phyloP scores from a whole-genome alignment of 352 stramenopile species.

The Phytophthora aleatoria region DNA sequence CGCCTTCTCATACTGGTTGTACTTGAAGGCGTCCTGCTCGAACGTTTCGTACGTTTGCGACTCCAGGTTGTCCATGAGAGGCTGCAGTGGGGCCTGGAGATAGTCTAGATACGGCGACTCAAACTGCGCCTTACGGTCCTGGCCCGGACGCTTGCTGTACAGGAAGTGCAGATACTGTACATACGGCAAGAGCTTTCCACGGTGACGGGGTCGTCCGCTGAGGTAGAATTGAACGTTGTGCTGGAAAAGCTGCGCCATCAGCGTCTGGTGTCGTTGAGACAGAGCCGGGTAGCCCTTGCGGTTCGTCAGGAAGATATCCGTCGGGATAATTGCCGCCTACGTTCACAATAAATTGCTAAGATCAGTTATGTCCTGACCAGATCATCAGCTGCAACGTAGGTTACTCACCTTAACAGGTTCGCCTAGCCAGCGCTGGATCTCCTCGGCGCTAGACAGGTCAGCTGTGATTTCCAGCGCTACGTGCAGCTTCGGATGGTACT shows the following conservation, averaged over 20 bases:
- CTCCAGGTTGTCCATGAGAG: slow-evolving; percentile 98
- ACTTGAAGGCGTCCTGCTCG: slow-evolving; percentile 99
- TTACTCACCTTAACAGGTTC: slow-evolving; percentile 75
- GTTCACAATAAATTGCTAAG: slow-evolving; percentile 19
- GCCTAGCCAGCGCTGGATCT: slow-evolving; percentile 86
- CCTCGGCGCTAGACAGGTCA: slow-evolving; percentile 66
- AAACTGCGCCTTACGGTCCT: slow-evolving; percentile 88
- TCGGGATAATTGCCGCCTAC: slow-evolving; percentile 88
- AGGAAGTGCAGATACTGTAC: slow-evolving; percentile 97
- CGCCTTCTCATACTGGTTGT: slow-evolving; percentile 96
- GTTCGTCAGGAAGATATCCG: slow-evolving; percentile 95
- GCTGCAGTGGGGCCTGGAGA: slow-evolving; percentile 96
- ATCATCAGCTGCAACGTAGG: not conserved
- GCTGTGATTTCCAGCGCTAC: slow-evolving; percentile 88
- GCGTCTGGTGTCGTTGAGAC: slow-evolving; percentile 91
- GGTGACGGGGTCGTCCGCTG: slow-evolving; percentile 73
- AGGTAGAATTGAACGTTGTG: slow-evolving; percentile 90
- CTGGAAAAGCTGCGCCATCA: slow-evolving; percentile 72
- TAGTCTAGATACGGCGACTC: slow-evolving; percentile 96
- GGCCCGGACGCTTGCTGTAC: slow-evolving; percentile 54
- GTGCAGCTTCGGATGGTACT: slow-evolving; percentile 83
- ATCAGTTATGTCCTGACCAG: not conserved
- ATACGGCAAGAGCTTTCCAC: slow-evolving; percentile 79
- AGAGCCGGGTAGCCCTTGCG: slow-evolving; percentile 95
- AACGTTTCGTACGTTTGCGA: slow-evolving; percentile 99